Conservation (phyloP, 768 basidiomycete species). For the Podaxis sp. region DNA sequence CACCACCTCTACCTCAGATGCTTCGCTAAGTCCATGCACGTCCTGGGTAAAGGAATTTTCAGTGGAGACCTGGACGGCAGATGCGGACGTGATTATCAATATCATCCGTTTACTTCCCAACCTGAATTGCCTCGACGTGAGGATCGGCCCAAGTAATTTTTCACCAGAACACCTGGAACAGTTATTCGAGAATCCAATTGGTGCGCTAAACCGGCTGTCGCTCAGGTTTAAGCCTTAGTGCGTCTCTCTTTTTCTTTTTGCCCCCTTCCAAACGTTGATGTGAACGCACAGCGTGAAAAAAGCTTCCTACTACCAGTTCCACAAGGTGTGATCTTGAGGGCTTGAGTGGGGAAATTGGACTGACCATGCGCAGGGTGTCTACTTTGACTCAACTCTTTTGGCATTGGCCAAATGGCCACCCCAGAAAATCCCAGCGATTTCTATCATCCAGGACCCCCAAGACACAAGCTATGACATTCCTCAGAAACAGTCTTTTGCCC, state of each 20-base stretch:
- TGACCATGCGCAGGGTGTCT: conserved; percentile 57
- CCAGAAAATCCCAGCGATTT: conserved; percentile 42
- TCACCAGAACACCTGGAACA: conserved; percentile 81
- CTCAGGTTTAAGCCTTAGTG: conserved; percentile 85
- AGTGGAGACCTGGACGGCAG: conserved; percentile 66
- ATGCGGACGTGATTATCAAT: conserved; percentile 75
- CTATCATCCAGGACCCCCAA: conserved; percentile 68
- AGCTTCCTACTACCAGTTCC: conserved; percentile 81
- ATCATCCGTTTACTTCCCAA: conserved; percentile 58
- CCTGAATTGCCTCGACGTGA: conserved; percentile 52
- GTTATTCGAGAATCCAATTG: conserved; percentile 49
- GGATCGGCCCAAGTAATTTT: conserved; percentile 75
- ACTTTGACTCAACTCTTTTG: conserved; percentile 74
- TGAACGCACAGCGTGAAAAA: conserved; percentile 52
- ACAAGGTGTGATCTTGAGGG: conserved; percentile 46
- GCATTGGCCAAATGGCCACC: conserved; percentile 66
- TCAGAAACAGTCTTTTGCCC: conserved; percentile 57
- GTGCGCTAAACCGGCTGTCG: conserved; percentile 49
- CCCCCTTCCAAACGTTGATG: conserved; percentile 1
- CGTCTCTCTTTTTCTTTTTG: conserved; percentile 26
- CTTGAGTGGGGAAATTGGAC: background rate
- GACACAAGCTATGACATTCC: conserved; percentile 32
- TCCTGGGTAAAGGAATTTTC: conserved; percentile 49
- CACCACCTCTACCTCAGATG: background rate
- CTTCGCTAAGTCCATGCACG: conserved; percentile 23